A percentile compares a stretch with the other conserved stretches of the same genome.
Conservation (phyloP, 208 protist genomes). For the Leishmania tarentolae region DNA sequence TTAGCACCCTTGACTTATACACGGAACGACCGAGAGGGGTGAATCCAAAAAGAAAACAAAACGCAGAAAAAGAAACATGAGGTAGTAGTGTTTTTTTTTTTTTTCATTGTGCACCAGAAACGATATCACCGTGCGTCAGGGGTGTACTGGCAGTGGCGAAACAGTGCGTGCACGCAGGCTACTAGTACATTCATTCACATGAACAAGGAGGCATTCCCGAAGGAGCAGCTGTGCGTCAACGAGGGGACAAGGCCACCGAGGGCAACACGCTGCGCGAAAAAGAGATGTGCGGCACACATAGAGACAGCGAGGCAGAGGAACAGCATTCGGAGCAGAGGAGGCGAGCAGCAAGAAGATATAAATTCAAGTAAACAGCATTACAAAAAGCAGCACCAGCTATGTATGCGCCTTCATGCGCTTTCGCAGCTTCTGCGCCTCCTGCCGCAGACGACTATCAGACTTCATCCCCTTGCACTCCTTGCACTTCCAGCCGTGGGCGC, state of each 20-base stretch:
- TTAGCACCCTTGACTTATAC: neutral
- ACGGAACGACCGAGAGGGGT: neutral
- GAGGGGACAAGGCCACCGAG: neutral
- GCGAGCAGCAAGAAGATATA: neutral
- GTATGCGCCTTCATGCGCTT: constrained; percentile 13
- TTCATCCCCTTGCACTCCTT: constrained; percentile 87
- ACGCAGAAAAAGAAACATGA: neutral
- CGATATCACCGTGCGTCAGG: neutral
- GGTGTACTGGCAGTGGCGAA: neutral
- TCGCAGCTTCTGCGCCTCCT: constrained; percentile 49
- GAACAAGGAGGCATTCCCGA: neutral
- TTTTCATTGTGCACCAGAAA: neutral
- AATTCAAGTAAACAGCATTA: neutral
- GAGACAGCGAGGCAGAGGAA: neutral
- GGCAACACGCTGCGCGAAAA: neutral
- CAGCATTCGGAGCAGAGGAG: neutral
- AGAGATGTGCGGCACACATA: neutral
- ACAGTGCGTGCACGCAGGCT: neutral
- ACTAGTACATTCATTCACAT: neutral
- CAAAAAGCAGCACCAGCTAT: neutral
- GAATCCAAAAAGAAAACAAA: neutral
- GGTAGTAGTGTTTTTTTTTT: neutral
- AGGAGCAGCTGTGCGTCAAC: neutral
- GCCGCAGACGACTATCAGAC: constrained; percentile 57
- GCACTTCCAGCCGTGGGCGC: constrained; percentile 86